Percentiles rank a stretch among this genome's conserved stretches.
Conservation (phyloP, 148 eudicot species). For the Chenopodium quinoa region DNA sequence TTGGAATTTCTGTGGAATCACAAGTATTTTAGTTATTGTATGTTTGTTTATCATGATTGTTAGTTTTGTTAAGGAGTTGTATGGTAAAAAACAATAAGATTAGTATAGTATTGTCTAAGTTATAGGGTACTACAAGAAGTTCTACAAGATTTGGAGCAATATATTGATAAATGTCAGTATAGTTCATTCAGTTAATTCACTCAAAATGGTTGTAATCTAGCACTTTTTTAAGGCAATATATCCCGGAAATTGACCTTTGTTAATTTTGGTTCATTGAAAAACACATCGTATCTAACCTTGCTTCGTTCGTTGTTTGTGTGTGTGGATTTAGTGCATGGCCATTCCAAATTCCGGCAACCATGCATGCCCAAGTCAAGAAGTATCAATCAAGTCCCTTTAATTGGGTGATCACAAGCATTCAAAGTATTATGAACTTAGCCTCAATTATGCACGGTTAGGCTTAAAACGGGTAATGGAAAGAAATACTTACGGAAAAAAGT, state of each 20-base stretch:
- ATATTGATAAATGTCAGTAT: conserved; percentile 18
- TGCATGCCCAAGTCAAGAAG: too few species aligned
- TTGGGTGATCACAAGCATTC: too few species aligned
- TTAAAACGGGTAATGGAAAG: too few species aligned
- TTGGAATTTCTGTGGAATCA: conserved; percentile 11
- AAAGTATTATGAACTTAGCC: too few species aligned
- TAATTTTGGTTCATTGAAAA: not conserved
- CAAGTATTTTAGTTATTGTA: conserved; percentile 11
- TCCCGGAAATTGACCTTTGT: not conserved
- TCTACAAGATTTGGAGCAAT: conserved; percentile 2
- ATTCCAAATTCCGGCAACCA: too few species aligned
- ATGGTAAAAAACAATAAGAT: conserved; percentile 24
- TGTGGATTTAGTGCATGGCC: too few species aligned
- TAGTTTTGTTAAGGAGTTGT: conserved; percentile 20
- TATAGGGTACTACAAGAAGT: conserved; percentile 21
- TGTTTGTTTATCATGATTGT: conserved; percentile 18
- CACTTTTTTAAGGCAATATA: not conserved
- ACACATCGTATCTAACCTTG: too few species aligned
- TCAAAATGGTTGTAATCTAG: conserved; percentile 12
- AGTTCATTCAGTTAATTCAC: conserved; percentile 16
- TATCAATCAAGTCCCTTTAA: too few species aligned
- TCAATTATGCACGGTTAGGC: too few species aligned
- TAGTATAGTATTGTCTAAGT: conserved; percentile 30
- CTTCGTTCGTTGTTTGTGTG: too few species aligned
- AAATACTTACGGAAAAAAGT: too few species aligned